These are phyloP conservation scores for Blechomonas ayalai DNA, from an alignment of 208 protist genomes.

Conservation along the genomic window DNA sequence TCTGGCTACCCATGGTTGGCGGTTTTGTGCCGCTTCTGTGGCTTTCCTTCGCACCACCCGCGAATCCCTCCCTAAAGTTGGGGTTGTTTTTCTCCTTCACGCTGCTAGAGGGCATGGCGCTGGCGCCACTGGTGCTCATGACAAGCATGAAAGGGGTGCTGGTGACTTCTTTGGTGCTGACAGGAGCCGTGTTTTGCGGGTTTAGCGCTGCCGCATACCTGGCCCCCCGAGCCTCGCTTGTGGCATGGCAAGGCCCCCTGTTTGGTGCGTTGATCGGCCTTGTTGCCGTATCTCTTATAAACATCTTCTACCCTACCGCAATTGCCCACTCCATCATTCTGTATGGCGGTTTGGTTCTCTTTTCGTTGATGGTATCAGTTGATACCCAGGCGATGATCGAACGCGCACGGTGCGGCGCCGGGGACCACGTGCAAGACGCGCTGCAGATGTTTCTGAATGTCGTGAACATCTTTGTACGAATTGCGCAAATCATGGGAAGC, in stretches of 20 bases:
- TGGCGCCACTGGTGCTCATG: constrained; percentile 68
- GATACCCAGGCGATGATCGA: constrained; percentile 90
- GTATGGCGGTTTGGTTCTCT: constrained; percentile 83
- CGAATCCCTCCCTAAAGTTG: constrained; percentile 62
- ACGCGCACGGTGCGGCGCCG: constrained; percentile 68
- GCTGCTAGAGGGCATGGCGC: constrained; percentile 74
- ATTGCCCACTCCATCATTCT: constrained; percentile 79
- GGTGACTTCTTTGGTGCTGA: constrained; percentile 69
- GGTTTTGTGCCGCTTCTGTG: constrained; percentile 82
- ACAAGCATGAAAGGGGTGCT: constrained; percentile 77
- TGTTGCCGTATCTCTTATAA: constrained; percentile 72
- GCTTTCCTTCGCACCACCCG: constrained; percentile 71
- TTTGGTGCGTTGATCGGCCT: constrained; percentile 82
- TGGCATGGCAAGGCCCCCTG: constrained; percentile 81
- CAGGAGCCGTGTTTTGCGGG: constrained; percentile 73
- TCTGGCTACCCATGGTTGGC: constrained; percentile 76
- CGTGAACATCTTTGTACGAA: constrained; percentile 86
- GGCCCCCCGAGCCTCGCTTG: constrained; percentile 61
- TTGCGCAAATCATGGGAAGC: constrained; percentile 76
- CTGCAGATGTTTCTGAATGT: constrained; percentile 82
- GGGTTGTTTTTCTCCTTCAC: constrained; percentile 76
- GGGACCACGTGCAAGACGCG: constrained; percentile 79
- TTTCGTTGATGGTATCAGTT: constrained; percentile 70
- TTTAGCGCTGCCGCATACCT: constrained; percentile 84
- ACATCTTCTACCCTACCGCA: constrained; percentile 82